phyloP scores from a whole-genome alignment of 805 yeast species.

The Zygotorulaspora danielsina region DNA sequence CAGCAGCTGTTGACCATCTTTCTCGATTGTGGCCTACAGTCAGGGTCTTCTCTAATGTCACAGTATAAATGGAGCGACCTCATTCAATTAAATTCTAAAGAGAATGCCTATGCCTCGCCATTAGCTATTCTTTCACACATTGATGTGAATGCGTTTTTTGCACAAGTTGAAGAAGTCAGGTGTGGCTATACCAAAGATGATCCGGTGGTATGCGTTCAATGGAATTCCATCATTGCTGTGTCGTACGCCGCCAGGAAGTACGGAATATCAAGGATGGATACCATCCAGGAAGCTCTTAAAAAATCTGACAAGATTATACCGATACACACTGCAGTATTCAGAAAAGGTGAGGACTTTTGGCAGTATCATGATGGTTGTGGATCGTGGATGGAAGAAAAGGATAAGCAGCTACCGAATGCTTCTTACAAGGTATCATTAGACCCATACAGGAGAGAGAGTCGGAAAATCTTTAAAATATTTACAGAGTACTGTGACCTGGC shows the following conservation, averaged over 20 bases:
- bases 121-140: slow-evolving; percentile 77
- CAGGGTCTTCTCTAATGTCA: too few species aligned
- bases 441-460: slow-evolving; percentile 83
- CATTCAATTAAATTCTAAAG: slow-evolving; percentile 42
- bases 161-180: slow-evolving; percentile 85
- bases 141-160: slow-evolving; percentile 93
- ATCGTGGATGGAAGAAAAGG: slow-evolving; percentile 36
- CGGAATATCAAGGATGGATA: slow-evolving; percentile 78
- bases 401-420: slow-evolving; percentile 55
- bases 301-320: slow-evolving; percentile 74
- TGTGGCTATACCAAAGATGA: slow-evolving; percentile 58
- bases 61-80: slow-evolving; percentile 48
- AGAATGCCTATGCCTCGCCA: slow-evolving; percentile 56
- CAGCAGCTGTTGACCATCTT: too few species aligned
- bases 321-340: slow-evolving; percentile 92
- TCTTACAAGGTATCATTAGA: slow-evolving; percentile 83
- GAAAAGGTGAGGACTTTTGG: slow-evolving; percentile 83
- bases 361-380: slow-evolving; percentile 49
- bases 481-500: slow-evolving; percentile 58
- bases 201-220: slow-evolving; percentile 93
- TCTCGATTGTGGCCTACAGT: too few species aligned
- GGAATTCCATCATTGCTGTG: slow-evolving; percentile 88
- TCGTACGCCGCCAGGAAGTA: slow-evolving; percentile 81
- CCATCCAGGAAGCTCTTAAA: slow-evolving; percentile 57
- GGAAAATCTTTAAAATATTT: slow-evolving; percentile 69